phyloP scores from a whole-genome alignment of 2,329 filamentous ascomycete genomes.

The Neodidymelliopsis sp. region DNA sequence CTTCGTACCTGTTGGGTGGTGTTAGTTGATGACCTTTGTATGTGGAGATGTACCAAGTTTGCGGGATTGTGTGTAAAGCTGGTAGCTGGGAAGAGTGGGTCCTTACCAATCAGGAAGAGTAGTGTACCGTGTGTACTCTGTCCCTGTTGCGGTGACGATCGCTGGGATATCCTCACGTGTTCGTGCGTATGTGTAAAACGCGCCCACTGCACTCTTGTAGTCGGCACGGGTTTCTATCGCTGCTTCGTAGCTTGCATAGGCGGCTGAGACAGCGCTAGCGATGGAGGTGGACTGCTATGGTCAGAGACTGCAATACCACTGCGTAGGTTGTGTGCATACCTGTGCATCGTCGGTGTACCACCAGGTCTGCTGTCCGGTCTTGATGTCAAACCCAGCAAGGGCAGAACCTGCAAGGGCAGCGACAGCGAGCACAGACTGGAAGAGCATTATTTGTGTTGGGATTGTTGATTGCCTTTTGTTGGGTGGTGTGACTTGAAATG shows the following conservation, averaged over 20 bases:
- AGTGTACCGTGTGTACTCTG: conserved; percentile 3
- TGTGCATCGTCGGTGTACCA: conserved; percentile 12
- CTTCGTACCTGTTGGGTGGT: conserved; percentile 5
- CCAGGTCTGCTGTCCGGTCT: conserved; percentile 6
- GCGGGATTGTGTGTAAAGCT: too few relatives aligned
- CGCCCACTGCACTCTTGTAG: conserved; percentile 7
- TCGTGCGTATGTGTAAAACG: conserved; percentile 16
- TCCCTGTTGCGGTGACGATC: conserved; percentile 10
- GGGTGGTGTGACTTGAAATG: background rate
- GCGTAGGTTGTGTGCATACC: background rate
- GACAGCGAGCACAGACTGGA: background rate
- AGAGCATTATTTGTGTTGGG: conserved; percentile 1
- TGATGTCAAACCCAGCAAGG: conserved; percentile 12
- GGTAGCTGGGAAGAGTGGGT: background rate
- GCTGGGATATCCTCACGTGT: conserved; percentile 17
- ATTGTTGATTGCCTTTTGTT: background rate
- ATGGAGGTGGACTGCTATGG: conserved; percentile 7
- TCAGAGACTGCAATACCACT: background rate
- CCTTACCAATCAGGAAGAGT: conserved; percentile 15
- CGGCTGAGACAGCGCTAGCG: conserved; percentile 9
- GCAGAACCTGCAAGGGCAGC: conserved; percentile 4
- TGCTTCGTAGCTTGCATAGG: conserved; percentile 4
- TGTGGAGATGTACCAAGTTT: background rate
- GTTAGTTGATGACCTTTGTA: background rate
- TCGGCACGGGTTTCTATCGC: conserved; percentile 3